Evolutionary conservation across 768 basidiomycete genomes (phyloP).

Genomic region (Lactarius indigo): DNA sequence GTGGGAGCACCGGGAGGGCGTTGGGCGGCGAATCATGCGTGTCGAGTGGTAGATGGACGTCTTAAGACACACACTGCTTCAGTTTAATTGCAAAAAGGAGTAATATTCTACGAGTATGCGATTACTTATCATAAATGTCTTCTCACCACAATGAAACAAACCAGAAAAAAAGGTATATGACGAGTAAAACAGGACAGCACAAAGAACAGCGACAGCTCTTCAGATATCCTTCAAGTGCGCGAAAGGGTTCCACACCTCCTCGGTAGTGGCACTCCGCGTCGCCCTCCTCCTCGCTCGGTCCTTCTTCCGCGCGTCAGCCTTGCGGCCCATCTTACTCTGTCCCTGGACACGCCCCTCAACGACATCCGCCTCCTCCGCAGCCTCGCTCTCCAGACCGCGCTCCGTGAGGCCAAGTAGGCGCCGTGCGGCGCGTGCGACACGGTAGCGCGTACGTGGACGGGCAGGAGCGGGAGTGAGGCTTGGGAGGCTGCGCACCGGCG

Average conservation of each 20-base stretch:
- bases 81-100: neutral
- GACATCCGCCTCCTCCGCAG: conserved; percentile 27
- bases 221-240: conserved; percentile 9
- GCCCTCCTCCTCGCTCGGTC: neutral
- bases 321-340: conserved; percentile 10
- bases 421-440: conserved; percentile 30
- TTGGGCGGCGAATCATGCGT: conserved; percentile 68
- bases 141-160: neutral
- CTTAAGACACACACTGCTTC: neutral
- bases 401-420: conserved; percentile 29
- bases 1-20: conserved; percentile 63
- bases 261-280: neutral
- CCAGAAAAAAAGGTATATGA: neutral
- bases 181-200: neutral
- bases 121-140: neutral
- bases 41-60: conserved; percentile 44
- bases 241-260: conserved; percentile 19
- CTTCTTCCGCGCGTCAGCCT: conserved; percentile 9
- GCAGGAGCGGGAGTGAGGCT: conserved; percentile 28
- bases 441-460: conserved; percentile 29
- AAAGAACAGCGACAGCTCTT: neutral
- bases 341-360: conserved; percentile 14
- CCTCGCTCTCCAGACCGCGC: conserved; percentile 28
- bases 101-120: neutral
- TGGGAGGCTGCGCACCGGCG: conserved; percentile 21